Evolutionary conservation across 2,329 filamentous ascomycete genomes (phyloP).

Genomic region (Phialophora macrospora): DNA sequence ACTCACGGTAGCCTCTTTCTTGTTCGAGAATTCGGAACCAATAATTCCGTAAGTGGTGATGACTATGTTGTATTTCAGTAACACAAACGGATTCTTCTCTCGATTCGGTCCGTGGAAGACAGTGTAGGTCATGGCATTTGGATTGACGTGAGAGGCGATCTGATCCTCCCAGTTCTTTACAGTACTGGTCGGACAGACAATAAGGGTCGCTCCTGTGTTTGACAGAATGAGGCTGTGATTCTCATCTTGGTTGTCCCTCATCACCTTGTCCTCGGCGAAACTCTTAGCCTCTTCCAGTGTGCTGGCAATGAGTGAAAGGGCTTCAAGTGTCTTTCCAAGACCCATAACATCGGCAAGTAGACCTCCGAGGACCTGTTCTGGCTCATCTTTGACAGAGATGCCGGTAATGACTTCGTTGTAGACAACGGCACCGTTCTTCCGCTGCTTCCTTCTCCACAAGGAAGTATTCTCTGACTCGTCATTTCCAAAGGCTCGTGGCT

Average conservation of each 20-base stretch:
- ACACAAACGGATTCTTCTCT: conserved; percentile 68
- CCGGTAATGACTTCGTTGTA: conserved; percentile 89
- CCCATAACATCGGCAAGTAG: conserved; percentile 88
- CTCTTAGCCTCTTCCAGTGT: conserved; percentile 65
- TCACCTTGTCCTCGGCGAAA: conserved; percentile 60
- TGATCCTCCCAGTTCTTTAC: conserved; percentile 95
- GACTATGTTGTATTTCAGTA: conserved; percentile 78
- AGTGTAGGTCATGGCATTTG: conserved; percentile 70
- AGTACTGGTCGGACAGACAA: conserved; percentile 88
- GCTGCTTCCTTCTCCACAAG: conserved; percentile 72
- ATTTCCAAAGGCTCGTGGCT: conserved; percentile 62
- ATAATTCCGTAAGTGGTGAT: conserved; percentile 93
- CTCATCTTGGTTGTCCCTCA: conserved; percentile 43
- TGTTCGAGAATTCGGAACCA: conserved; percentile 73
- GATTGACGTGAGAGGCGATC: conserved; percentile 77
- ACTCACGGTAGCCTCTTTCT: conserved; percentile 51
- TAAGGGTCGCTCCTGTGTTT: conserved; percentile 79
- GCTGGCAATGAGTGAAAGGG: conserved; percentile 75
- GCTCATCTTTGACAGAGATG: conserved; percentile 63
- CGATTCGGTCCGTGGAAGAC: conserved; percentile 85
- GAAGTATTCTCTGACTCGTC: conserved; percentile 69
- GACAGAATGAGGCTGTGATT: conserved; percentile 49
- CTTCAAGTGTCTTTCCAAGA: conserved; percentile 83
- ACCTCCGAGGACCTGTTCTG: conserved; percentile 71
- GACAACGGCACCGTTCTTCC: conserved; percentile 61